phyloP scores from a whole-genome alignment of 371 early-diverging fungal genomes.

The Dichotomocladium elegans region DNA sequence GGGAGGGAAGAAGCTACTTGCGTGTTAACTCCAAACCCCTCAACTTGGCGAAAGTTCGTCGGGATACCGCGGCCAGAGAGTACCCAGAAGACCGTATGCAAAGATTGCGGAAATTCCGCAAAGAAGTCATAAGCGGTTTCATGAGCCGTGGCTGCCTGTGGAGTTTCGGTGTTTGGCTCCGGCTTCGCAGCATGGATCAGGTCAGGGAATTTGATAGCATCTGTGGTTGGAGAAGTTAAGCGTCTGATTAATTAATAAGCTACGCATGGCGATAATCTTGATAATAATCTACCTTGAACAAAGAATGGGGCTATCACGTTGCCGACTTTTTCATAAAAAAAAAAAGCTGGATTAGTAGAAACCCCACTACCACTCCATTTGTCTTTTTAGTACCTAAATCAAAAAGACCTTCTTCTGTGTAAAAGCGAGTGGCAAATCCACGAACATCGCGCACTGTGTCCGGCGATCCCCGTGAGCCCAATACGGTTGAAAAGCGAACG shows the following conservation, averaged over 20 bases:
- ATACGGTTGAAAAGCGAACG: slow-evolving; percentile 54
- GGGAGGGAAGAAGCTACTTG: not conserved
- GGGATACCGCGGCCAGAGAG: slow-evolving; percentile 46
- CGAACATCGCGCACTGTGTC: slow-evolving; percentile 57
- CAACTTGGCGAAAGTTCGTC: slow-evolving; percentile 33
- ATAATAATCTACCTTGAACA: slow-evolving; percentile 19
- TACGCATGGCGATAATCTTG: not conserved
- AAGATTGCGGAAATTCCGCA: slow-evolving; percentile 36
- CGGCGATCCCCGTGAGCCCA: slow-evolving; percentile 44
- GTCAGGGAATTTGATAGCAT: slow-evolving; percentile 48
- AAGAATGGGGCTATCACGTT: slow-evolving; percentile 49
- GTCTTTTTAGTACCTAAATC: slow-evolving; percentile 19
- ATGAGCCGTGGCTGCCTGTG: slow-evolving; percentile 49
- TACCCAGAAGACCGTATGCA: slow-evolving; percentile 43
- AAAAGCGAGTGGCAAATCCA: slow-evolving; percentile 59
- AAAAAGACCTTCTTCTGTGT: slow-evolving; percentile 59
- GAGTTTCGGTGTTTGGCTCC: slow-evolving; percentile 43
- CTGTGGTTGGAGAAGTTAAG: too few relatives aligned
- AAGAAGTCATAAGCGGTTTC: slow-evolving; percentile 51
- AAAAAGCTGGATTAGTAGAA: not conserved
- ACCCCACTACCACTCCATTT: not conserved
- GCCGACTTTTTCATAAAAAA: too few relatives aligned
- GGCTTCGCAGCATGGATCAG: slow-evolving; percentile 48
- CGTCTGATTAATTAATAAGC: not conserved
- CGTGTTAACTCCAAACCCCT: slow-evolving; percentile 45